Evolutionary conservation across 1,139 yeast species (phyloP), one percentile per base, ranked within the genome.

Genomic region (Lizanozyma gosingica): DNA sequence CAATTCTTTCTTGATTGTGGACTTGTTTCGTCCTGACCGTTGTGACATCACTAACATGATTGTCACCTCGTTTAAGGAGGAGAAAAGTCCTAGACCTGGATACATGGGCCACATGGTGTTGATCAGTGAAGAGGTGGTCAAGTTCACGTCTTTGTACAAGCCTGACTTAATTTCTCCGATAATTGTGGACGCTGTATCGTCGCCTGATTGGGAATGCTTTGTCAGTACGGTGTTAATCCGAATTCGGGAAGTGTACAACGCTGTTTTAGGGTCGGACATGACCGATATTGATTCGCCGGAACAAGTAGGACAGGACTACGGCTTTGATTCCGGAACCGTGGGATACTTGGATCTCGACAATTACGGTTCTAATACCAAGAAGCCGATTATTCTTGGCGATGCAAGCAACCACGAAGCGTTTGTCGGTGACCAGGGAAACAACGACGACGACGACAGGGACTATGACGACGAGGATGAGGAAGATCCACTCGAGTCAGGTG

Each of bases 181-280:
- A 4, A 70, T 71, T 34, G 68, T 69, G 14, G 55, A 60, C 4
- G 63, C 71, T 0, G 59, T 70, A 15, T 57, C 54, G 29, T 57
- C 69, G 0, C 80, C 73, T 16, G 67, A 71, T 14, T 71, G 76
- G 76, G 67, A 60, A 33, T 66, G 73, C 73, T 70, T 67, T 54
- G 71, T 70, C 3, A 59, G 60, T 41, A 73, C 68, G 14, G 56
- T 66, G 4, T 53, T 71, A 34, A 55, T 68, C 41, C 67, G 67
- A 42, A 71, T 76, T 0, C 54, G 76, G 43, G 75, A 70, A 44
- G 60, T 69, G 22, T 71, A 71, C 43, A 71, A 70, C 47, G 73
- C 65, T 6, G 73, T 71, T 0, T 53, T 70, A 33, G 76, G 76
- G 67, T 4, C 16, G n/a, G 16, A n/a, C 35, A n/a, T 33, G 35